A percentile compares a stretch with the other conserved stretches of the same genome.
Conservation (phyloP, 1,284 basidiomycete species). For the Tilletia walkeri region DNA sequence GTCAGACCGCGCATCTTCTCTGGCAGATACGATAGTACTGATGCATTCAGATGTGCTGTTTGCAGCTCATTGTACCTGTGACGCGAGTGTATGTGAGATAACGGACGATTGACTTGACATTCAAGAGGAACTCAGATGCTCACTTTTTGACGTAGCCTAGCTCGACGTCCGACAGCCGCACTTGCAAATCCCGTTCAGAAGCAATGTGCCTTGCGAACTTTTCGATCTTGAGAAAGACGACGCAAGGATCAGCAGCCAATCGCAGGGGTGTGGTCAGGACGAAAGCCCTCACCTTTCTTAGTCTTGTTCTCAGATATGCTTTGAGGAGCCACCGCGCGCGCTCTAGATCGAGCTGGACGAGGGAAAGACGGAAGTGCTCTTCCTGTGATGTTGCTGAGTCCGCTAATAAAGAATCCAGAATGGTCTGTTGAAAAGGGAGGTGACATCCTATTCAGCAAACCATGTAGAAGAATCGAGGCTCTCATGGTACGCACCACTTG, state of each 20-base stretch:
- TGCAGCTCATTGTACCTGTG: constrained; percentile 39
- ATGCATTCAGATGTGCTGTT: constrained; percentile 30
- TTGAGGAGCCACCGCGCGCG: constrained; percentile 48
- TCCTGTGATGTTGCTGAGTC: constrained; percentile 32
- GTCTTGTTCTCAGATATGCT: constrained; percentile 36
- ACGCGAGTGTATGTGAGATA: no score
- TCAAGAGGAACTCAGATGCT: constrained; percentile 14
- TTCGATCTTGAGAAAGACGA: constrained; percentile 31
- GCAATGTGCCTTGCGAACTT: constrained; percentile 33
- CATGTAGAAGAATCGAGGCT: not conserved
- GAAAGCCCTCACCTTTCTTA: constrained; percentile 31
- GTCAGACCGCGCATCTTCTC: constrained; percentile 36
- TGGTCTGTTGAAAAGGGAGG: constrained; percentile 9
- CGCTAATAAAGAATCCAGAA: constrained; percentile 17
- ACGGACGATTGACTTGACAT: no score
- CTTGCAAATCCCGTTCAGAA: constrained; percentile 21
- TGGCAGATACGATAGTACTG: constrained; percentile 43
- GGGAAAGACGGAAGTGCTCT: constrained; percentile 46
- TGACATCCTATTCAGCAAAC: not conserved
- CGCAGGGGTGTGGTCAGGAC: not conserved
- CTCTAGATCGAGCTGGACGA: constrained; percentile 54
- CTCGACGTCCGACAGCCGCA: constrained; percentile 36
- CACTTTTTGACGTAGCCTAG: constrained; percentile 34
- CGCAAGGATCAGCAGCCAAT: constrained; percentile 1
- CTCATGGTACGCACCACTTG: constrained; percentile 20